Evolutionary conservation across 768 basidiomycete species (phyloP), one percentile per base, ranked within the genome.

Genomic region (Tremella fuciformis): DNA sequence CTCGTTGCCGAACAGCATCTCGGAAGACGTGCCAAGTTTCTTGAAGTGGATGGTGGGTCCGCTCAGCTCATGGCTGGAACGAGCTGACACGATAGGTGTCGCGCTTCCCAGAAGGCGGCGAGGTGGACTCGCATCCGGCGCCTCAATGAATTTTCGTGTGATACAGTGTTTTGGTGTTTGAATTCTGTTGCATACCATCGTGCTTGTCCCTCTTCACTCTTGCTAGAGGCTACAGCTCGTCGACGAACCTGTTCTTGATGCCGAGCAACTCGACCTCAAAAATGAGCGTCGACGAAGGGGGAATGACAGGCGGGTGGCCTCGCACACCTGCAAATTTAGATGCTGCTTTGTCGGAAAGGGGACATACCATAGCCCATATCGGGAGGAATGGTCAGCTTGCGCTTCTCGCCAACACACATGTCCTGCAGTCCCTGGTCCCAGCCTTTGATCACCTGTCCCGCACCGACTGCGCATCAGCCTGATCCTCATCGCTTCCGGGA

Each of bases 381-480:
- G 6, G 89, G 72, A 13, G 92, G 92, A 60, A 97, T 94, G 21
- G 87, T 92, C 60, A 97, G 82, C 3, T 81, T 89, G 44, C 92
- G 86, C 81, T 89, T 91, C 80, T 96, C 92, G 59, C 83, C 80
- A 39, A 90, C 73, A 73, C 92, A 94, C 86, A 94, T 91, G 55
- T 87, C 77, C 15, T 76, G 59, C 13, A 79, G 53, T 6, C 77
- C 77, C 57, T 77, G 69, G 53, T 78, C 78, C 77, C 77, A 79
- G 8, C 78, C 76, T 50, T 74, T 69, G 47, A 78, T 78, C 19
- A 78, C 77, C 53, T 77, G 76, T 6, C 76, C 76, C 0, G 69
- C 60, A 15, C 77, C 77, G 52, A 78, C 76, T 75, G 53, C 29
- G 13, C 24, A 34, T 52, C 26, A 26, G 34, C 51, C 2, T 18